phyloP scores from a whole-genome alignment of 306 rosid genomes.

The Sesbania bispinosa region DNA sequence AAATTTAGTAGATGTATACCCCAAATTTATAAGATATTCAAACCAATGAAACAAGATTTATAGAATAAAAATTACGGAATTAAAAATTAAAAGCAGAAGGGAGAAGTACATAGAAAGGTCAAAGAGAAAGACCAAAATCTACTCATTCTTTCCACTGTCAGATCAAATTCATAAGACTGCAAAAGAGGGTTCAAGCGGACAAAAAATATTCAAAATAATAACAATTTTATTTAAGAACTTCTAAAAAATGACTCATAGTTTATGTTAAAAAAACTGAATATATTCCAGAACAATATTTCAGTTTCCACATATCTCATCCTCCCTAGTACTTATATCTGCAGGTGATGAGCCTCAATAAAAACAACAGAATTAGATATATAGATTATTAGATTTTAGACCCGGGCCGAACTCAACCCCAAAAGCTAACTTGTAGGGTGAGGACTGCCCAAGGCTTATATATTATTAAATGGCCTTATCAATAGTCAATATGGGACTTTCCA shows the following conservation, averaged over 20 bases:
- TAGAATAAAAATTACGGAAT: background rate
- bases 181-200: background rate
- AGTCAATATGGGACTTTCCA: no score
- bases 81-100: background rate
- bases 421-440: no score
- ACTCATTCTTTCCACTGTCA: background rate
- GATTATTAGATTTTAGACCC: no score
- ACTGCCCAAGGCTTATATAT: no score
- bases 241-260: background rate
- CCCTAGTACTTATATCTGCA: background rate
- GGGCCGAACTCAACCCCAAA: no score
- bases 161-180: background rate
- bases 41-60: constrained; percentile 7
- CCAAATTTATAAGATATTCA: background rate
- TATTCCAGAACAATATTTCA: background rate
- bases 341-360: background rate
- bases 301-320: background rate
- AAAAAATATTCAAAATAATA: constrained; percentile 13
- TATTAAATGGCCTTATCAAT: no score
- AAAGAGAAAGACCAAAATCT: background rate
- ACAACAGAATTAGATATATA: background rate
- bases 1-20: background rate
- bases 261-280: background rate
- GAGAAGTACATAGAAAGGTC: background rate
- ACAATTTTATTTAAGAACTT: background rate